These are phyloP conservation scores for Aspergillus brunneoviolaceus DNA, from an alignment of 2,329 filamentous ascomycete species.

Conservation along the genomic window DNA sequence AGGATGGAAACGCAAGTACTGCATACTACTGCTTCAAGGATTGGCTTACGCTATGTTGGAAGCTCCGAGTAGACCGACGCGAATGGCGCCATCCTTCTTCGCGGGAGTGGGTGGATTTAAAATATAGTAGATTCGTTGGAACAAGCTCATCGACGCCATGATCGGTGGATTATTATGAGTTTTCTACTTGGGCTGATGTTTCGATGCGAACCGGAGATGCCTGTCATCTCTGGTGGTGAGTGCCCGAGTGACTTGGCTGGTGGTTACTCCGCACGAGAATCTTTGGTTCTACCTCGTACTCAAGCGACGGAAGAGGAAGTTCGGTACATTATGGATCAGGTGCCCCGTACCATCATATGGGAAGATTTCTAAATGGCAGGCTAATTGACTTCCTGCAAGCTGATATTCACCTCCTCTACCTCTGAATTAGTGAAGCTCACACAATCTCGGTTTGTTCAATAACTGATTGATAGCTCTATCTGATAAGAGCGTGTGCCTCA, in stretches of 20 bases:
- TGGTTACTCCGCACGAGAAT: not conserved
- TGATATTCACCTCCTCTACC: no score
- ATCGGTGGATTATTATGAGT: not conserved
- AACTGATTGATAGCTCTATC: not conserved
- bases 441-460: no score
- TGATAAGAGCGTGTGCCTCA: not conserved
- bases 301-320: not conserved
- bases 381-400: no score
- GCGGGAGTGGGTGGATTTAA: not conserved
- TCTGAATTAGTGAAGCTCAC: no score
- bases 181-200: not conserved
- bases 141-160: not conserved
- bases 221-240: not conserved
- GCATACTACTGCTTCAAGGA: no score
- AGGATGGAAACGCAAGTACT: no score
- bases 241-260: not conserved
- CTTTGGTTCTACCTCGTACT: not conserved
- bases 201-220: not conserved
- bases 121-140: not conserved
- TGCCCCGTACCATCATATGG: not conserved
- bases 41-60: conserved; percentile 21
- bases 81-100: conserved; percentile 19
- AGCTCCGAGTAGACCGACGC: conserved; percentile 23
- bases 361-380: no score
- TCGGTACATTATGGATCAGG: not conserved